A percentile compares a stretch with the other conserved stretches of the same genome.
Conservation (phyloP, 202 grass and related monocot species). For the Bolboschoenoplectus hybrid region DNA sequence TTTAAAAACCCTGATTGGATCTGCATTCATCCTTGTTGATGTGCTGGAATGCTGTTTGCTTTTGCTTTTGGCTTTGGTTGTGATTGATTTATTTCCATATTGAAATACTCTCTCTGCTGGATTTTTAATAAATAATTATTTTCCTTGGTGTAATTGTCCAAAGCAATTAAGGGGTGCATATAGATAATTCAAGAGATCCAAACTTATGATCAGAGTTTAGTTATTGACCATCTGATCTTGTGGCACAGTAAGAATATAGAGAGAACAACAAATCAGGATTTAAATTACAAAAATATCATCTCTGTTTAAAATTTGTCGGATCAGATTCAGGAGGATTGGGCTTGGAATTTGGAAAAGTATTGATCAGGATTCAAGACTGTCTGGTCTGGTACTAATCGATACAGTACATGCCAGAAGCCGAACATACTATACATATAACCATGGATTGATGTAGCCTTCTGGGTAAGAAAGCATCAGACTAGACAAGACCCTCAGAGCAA, state of each 20-base stretch:
- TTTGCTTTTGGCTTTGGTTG: background rate
- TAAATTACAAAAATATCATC: background rate
- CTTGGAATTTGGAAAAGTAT: background rate
- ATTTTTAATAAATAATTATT: background rate
- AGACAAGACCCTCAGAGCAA: too few species aligned
- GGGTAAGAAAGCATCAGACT: background rate
- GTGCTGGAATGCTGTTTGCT: background rate
- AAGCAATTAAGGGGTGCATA: background rate
- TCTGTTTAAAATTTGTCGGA: background rate
- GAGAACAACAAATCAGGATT: background rate
- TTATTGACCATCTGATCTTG: background rate
- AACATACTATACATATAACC: background rate
- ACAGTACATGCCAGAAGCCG: background rate
- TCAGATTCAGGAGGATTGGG: background rate
- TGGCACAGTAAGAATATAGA: background rate
- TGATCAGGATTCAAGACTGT: background rate
- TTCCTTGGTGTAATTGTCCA: background rate
- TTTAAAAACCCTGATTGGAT: background rate
- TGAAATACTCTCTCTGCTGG: background rate
- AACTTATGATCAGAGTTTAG: too few species aligned
- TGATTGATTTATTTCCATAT: background rate
- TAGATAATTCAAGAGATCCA: background rate
- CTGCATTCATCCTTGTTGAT: conserved; percentile 3
- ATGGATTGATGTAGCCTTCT: background rate
- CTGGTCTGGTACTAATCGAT: background rate